Conservation (phyloP, 352 stramenopile species). For the Blastocystis sp. region DNA sequence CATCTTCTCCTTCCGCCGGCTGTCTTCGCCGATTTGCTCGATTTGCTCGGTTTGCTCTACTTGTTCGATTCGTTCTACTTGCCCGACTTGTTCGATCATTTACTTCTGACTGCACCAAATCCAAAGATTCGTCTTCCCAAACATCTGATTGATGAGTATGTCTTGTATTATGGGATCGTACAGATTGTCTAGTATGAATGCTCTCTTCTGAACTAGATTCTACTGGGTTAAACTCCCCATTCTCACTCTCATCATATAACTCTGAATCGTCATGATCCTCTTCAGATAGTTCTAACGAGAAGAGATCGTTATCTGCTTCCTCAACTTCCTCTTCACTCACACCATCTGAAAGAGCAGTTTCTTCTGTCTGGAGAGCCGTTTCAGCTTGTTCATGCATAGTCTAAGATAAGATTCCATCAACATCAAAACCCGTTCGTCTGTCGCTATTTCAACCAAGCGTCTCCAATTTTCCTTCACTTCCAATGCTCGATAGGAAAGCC, state of each 20-base stretch:
- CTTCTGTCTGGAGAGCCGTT: background rate
- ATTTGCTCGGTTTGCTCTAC: background rate
- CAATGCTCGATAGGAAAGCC: background rate
- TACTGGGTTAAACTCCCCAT: background rate
- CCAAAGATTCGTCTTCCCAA: background rate
- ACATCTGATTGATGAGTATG: too few relatives aligned
- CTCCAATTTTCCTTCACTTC: background rate
- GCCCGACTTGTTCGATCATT: background rate
- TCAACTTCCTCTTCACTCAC: background rate
- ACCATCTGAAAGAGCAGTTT: background rate
- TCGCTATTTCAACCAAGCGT: background rate
- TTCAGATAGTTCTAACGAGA: background rate
- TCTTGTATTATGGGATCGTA: too few relatives aligned
- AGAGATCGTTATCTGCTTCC: background rate
- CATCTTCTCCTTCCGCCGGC: background rate
- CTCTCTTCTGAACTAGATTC: background rate
- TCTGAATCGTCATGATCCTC: constrained; percentile 11
- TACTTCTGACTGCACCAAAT: background rate
- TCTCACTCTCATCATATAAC: background rate
- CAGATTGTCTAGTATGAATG: too few relatives aligned
- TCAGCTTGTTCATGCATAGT: constrained; percentile 45
- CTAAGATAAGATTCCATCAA: background rate
- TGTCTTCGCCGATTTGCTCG: background rate
- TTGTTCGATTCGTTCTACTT: too few relatives aligned
- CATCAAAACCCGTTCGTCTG: background rate